Evolutionary conservation across 768 basidiomycete species (phyloP).

Genomic region (Naganishia onofrii): DNA sequence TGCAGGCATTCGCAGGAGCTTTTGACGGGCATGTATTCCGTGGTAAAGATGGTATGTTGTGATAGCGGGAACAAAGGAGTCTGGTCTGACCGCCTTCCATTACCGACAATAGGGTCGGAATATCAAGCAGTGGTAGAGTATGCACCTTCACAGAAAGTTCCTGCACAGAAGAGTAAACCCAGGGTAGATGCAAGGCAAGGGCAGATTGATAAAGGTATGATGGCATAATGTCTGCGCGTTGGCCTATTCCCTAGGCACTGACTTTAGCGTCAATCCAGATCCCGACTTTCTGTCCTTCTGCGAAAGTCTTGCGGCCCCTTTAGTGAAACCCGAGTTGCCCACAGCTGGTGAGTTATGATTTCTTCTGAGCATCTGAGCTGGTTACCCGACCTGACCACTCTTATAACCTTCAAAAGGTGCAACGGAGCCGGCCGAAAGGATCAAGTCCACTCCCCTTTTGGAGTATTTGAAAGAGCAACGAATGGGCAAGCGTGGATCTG

Average conservation of each 20-base stretch:
- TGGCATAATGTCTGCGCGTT: background rate
- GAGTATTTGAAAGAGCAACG: slow-evolving; percentile 72
- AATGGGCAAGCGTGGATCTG: slow-evolving; percentile 9
- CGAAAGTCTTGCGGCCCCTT: slow-evolving; percentile 64
- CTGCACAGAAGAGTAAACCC: slow-evolving; percentile 59
- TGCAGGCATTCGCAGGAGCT: slow-evolving; percentile 71
- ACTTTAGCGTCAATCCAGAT: slow-evolving; percentile 38
- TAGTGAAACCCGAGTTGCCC: slow-evolving; percentile 58
- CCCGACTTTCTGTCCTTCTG: slow-evolving; percentile 61
- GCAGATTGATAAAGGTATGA: slow-evolving; percentile 82
- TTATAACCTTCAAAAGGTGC: slow-evolving; percentile 47
- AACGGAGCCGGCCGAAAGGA: slow-evolving; percentile 52
- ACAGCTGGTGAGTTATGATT: slow-evolving; percentile 28
- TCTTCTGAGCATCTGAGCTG: slow-evolving; percentile 54
- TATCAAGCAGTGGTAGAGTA: slow-evolving; percentile 88
- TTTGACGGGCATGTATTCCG: slow-evolving; percentile 90
- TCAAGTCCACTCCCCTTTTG: slow-evolving; percentile 84
- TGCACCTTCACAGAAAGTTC: slow-evolving; percentile 84
- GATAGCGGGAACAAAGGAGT: background rate
- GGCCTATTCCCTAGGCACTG: background rate
- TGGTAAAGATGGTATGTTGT: slow-evolving; percentile 80
- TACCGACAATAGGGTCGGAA: slow-evolving; percentile 67
- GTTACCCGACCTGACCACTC: no score
- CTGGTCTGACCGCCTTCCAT: no score
- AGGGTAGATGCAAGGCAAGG: slow-evolving; percentile 77